Evolutionary conservation across 805 yeast species (phyloP), one percentile per base, ranked within the genome.

Genomic region (Ogataea parapolymorpha): DNA sequence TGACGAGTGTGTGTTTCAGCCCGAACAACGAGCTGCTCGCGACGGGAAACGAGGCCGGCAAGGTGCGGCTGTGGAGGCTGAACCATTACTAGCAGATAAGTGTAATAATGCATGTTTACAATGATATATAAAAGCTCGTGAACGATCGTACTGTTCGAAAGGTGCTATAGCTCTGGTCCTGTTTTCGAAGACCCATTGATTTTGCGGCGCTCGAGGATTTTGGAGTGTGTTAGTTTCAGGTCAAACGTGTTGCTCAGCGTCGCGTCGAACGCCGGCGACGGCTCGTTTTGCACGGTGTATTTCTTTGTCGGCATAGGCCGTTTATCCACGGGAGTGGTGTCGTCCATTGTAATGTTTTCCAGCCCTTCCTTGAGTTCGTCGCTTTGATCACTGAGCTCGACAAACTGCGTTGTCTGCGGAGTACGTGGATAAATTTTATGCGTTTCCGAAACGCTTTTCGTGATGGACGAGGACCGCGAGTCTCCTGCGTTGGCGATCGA

Each of bases 21-120:
- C 88, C 93, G 20, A 77, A 78, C 48, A 79, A 81, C 44, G 93
- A 87, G 63, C 78, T 90, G 81, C 62, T 93, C 35, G 87, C 90
- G 13, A 77, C 88, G 1, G 99, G 96, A 48, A 91, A 90, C 55
- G 95, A 87, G 55, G 86, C 80, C 18, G 99, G 99, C 8, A 81
- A 78, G 57, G 93, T 83, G 7, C 80, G 98, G 51, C 70, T 93
- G 41, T 93, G 96, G 95, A 77, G 83, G 58, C 62, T 93, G 43
- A 84, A 86, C 54, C 95, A 91, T 62, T 91, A 87, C 59, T 81
- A 56, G 31, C 20, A n/a, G 12, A 6, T n/a, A 16, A n/a, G 14
- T 14, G 22, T 13, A 35, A 16, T 31, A n/a, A 31, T 23, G 32
- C 32, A 39, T 33, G 24, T 16, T 12, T 29, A 20, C 17, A 14